Base-by-base conservation (phyloP, 2,329 filamentous ascomycete species). In the Arthrobotrys megalospora region DNA sequence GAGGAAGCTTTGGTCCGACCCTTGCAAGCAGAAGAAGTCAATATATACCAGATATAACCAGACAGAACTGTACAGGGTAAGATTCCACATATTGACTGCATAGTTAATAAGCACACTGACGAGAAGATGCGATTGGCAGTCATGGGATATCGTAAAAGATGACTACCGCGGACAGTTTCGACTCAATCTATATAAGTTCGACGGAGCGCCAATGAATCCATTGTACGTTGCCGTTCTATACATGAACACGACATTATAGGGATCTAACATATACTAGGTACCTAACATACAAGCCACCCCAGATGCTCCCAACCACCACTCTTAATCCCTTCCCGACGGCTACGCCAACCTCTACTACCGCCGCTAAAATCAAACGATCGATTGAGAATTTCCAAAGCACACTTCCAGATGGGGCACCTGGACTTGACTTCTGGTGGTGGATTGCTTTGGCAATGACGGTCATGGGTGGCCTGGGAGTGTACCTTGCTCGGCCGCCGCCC, bases 241-340 rank as follows among this genome's bases (percentile, higher is more conserved):
- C 12, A 6, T 21, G 28, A n/a, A 21, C 21, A 43, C 14, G 19
- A 11, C 14, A 47, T 50, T 12, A 28, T 28, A 5, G 24, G 5
- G 24, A 10, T 1, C 60, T 73, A 55, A 76, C 19, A 28, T 32
- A 41, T 21, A 14, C 24, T 36, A 75, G 65, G 81, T 84, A 86
- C 83, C 86, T 91, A 53, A 88, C 87, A 80, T 89, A 87, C 82
- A 86, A 84, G 11, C 88, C 90, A 4, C 90, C 91, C 0, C 85
- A 90, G 82, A 93, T 93, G 90, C 87, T 92, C 5, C 91, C 91
- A 1, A 92, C 91, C 2, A 86, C 86, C 10, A 91, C 90, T 0
- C 85, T 93, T 76, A 90, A 92, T 81, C 89, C 90, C 0, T 85
- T 84, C 0, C 2, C 84, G 84, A 12, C 66, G 7, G 16, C 63